phyloP scores from a whole-genome alignment of 2,329 filamentous ascomycete genomes.

The Bertia moriformis region DNA sequence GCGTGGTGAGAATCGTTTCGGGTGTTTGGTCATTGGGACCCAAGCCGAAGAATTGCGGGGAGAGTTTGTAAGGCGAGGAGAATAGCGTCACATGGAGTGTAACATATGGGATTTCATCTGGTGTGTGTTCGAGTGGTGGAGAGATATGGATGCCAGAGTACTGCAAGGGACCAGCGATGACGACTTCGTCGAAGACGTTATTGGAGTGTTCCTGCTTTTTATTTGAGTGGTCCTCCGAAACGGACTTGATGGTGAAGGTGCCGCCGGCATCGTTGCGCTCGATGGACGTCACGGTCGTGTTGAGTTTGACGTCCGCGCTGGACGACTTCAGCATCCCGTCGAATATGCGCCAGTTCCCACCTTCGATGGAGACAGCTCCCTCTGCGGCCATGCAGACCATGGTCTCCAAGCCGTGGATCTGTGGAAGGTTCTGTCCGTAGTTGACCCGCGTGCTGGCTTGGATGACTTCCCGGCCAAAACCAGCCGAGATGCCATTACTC shows the following conservation, averaged over 20 bases:
- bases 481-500: constrained; percentile 31
- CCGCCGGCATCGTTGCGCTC: constrained; percentile 19
- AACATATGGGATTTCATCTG: constrained; percentile 44
- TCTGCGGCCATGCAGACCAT: constrained; percentile 59
- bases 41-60: constrained; percentile 58
- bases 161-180: constrained; percentile 47
- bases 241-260: constrained; percentile 12
- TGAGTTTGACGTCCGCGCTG: constrained; percentile 28
- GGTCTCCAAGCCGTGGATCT: constrained; percentile 51
- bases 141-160: constrained; percentile 28
- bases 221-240: constrained; percentile 4
- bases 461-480: constrained; percentile 44
- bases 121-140: constrained; percentile 12
- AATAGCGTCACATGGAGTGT: constrained; percentile 51
- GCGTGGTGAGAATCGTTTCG: constrained; percentile 67
- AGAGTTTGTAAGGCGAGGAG: constrained; percentile 39
- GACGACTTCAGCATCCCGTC: constrained; percentile 37
- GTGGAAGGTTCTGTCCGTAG: constrained; percentile 47
- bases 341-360: constrained; percentile 57
- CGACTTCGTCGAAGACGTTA: constrained; percentile 36
- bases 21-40: constrained; percentile 43
- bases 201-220: too few species aligned
- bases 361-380: constrained; percentile 44
- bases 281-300: constrained; percentile 34
- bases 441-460: constrained; percentile 56